Percentiles rank a stretch among this genome's conserved stretches.
phyloP scores from a whole-genome alignment of 2,329 filamentous ascomycete species.

The Gnomoniopsis sp. region DNA sequence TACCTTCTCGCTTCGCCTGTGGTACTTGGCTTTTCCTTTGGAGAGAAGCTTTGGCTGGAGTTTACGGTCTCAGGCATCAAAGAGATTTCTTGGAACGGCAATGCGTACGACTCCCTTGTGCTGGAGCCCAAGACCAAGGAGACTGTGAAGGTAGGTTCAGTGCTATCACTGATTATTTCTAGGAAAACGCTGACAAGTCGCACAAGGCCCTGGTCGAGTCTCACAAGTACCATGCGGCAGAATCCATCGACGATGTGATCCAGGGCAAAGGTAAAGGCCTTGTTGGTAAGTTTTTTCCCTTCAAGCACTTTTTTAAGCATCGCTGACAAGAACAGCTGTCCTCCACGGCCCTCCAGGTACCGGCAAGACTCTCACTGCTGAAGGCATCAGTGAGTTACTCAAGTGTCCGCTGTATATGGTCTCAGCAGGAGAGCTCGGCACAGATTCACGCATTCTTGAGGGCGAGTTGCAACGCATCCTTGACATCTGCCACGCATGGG shows the following conservation, averaged over 20 bases:
- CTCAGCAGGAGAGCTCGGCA: constrained; percentile 77
- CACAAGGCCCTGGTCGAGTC: constrained; percentile 71
- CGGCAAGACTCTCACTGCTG: constrained; percentile 84
- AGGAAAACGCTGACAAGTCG: background rate
- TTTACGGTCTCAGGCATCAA: constrained; percentile 76
- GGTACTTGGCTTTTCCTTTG: constrained; percentile 82
- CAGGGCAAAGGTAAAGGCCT: constrained; percentile 84
- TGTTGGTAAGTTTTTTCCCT: constrained; percentile 46
- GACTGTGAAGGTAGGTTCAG: constrained; percentile 56
- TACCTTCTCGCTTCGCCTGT: constrained; percentile 80
- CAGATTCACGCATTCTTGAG: constrained; percentile 71
- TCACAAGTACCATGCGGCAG: constrained; percentile 76
- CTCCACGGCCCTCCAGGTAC: constrained; percentile 84
- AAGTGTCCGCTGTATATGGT: constrained; percentile 81
- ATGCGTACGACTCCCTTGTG: constrained; percentile 79
- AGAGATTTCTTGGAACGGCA: constrained; percentile 81
- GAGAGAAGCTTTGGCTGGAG: constrained; percentile 87
- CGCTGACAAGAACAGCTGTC: constrained; percentile 44
- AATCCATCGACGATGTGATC: constrained; percentile 80
- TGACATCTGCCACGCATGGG: constrained; percentile 83
- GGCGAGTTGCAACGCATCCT: constrained; percentile 77
- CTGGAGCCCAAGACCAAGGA: constrained; percentile 59
- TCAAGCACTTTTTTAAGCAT: background rate
- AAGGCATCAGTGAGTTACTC: constrained; percentile 80
- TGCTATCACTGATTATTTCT: background rate